Conservation (phyloP, 2,329 filamentous ascomycete species). For the Diaporthe sp. region DNA sequence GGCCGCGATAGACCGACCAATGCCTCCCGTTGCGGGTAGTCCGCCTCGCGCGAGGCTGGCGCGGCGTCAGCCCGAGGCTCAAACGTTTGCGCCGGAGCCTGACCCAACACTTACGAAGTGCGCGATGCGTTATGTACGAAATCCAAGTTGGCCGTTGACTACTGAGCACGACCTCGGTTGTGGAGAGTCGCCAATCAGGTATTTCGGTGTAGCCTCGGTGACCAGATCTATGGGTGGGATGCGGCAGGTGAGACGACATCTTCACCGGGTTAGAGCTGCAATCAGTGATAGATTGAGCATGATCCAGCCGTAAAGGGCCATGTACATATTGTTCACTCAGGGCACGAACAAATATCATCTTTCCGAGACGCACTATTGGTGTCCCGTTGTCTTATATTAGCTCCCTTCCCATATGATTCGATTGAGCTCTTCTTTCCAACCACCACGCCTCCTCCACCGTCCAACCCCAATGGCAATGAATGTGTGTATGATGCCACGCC, state of each 20-base stretch:
- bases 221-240: neutral
- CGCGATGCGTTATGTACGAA: no score
- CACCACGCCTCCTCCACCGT: neutral
- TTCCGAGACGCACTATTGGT: neutral
- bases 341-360: neutral
- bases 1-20: neutral
- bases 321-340: neutral
- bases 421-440: neutral
- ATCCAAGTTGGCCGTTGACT: no score
- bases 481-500: conserved; percentile 4
- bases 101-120: no score
- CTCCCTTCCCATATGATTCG: neutral
- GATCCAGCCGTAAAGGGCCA: neutral
- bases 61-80: neutral
- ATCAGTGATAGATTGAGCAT: neutral
- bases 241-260: neutral
- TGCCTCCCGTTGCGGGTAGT: neutral
- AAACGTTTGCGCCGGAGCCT: neutral
- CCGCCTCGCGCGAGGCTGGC: neutral
- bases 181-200: neutral
- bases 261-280: neutral
- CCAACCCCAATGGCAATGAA: neutral
- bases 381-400: conserved; percentile 20
- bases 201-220: neutral
- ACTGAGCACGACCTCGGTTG: neutral